Conservation (phyloP, 179 eudicot genomes). For the Carnegiea gigantea region DNA sequence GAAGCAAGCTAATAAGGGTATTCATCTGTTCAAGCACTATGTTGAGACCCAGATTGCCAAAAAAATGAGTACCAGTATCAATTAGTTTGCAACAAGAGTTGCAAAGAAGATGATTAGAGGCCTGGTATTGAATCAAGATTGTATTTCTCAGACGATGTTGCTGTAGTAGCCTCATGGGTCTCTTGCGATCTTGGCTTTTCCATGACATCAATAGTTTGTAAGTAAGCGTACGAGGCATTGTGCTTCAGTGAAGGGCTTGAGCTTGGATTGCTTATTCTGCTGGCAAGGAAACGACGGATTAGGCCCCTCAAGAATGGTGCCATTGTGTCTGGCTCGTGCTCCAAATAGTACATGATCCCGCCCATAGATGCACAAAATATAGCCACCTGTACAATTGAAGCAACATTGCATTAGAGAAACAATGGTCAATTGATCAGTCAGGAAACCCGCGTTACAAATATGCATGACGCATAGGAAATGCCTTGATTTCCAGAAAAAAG, state of each 20-base stretch:
- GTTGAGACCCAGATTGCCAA: conserved; percentile 4
- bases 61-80: conserved; percentile 19
- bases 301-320: conserved; percentile 86
- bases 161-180: conserved; percentile 38
- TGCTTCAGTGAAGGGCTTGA: conserved; percentile 47
- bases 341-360: conserved; percentile 89
- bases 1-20: not conserved
- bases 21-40: not conserved
- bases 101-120: conserved; percentile 36
- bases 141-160: conserved; percentile 52
- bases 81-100: not conserved
- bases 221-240: conserved; percentile 65
- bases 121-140: conserved; percentile 90
- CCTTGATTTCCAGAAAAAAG: too few species aligned
- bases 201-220: conserved; percentile 56
- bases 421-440: not conserved
- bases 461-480: too few species aligned
- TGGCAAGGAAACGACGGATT: conserved; percentile 88
- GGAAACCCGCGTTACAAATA: not conserved
- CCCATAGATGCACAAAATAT: conserved; percentile 96
- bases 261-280: conserved; percentile 75
- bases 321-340: conserved; percentile 95
- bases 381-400: conserved; percentile 61
- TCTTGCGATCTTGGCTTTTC: conserved; percentile 43
- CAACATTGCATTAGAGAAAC: not conserved